Base-by-base conservation (phyloP, 331 rosid species). In the Saraca asoca region DNA sequence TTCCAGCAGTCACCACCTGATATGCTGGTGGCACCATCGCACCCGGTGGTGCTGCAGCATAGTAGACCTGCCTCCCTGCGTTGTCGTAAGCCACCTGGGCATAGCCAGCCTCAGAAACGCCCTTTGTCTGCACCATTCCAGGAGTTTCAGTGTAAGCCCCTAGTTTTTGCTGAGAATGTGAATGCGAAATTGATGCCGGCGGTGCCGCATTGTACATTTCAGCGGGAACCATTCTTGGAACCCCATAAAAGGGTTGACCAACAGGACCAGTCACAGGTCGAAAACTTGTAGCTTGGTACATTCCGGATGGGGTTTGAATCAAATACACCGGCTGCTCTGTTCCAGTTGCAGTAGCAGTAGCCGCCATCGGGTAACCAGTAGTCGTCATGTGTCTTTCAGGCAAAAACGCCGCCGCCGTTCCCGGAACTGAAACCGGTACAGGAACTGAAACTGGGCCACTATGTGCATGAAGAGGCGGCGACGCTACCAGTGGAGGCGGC, bases 321-420 rank as follows among this genome's bases (percentile, higher is more conserved):
- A 85, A 54, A 77, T 85, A 92, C 45, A 92, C 79, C 15, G 83
- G 91, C 42, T 72, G 91, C 51, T 86, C 87, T 14, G 75, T 24
- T 17, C 85, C 82, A 5, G 74, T 16, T 1, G 70, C 62, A 44
- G 78, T 51, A 34, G 64, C 68, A 19, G 31, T 24, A 24, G 80
- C 13, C 34, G 80, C 13, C 34, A 79, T 14, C 37, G 80, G 64
- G 34, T 79, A 81, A 56, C 81, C 80, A 6, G 78, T 73, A 12
- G 80, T 24, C 48, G 60, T 58, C 74, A 79, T 51, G 7, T 75
- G 84, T 70, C 86, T 55, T 44, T 85, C 88, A 8, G 79, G 80
- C 29, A 83, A 8, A 64, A 75, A 81, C 8, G 66, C 17, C 0
- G 86, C 10, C 7, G 78, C 33, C 38, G 60, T 70, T 6, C 78